Base-by-base conservation (phyloP, 2,329 filamentous ascomycete genomes). In the Aschersonia sp. region DNA sequence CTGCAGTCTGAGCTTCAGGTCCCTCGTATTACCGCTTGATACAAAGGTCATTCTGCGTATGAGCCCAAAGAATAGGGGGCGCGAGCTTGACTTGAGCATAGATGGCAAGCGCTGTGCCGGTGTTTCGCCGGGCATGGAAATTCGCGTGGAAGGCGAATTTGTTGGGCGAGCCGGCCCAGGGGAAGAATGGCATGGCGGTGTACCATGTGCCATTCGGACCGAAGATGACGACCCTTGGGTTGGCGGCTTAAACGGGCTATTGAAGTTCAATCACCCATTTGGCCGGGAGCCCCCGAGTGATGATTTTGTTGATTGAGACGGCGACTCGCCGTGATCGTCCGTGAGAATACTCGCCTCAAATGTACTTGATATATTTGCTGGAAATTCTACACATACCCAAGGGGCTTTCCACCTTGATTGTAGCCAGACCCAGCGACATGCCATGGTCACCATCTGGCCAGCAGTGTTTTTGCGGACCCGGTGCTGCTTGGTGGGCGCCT, bases 221-320 rank as follows among this genome's bases (percentile, higher is more conserved):
- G 76, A 81, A 52, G 76, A 82, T 43, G 87, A 95, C 57, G 90
- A 97, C 63, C 87, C 90, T 14, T 98, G 92, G 92, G 90, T 98
- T 2, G 90, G 90, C 1, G 90, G 92, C 0, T 66, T 98, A 59
- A 98, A 95, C 60, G 87, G 87, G 8, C 62, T 97, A 58, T 67
- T 98, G 55, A 98, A 98, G 68, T 98, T 97, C 62, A 98, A 98
- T 63, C 87, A 95, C 66, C 89, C 90, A 0, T 97, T 97, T 71
- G 92, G 92, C 31, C 55, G 63, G 50, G 63, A 64, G 32, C 56
- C 61, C 22, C 51, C 55, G 2, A 59, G 55, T 4, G 59, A 63
- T 44, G 59, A 63, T 4, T 53, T 49, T 45, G 46, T 53, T 41
- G 58, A 60, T 43, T 62, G 35, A 12, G 35, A 37, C 35, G 12